Evolutionary conservation across 225 moss, liverwort and hornwort species (phyloP), one percentile per base, ranked within the genome.

Genomic region (Climacium dendroides): DNA sequence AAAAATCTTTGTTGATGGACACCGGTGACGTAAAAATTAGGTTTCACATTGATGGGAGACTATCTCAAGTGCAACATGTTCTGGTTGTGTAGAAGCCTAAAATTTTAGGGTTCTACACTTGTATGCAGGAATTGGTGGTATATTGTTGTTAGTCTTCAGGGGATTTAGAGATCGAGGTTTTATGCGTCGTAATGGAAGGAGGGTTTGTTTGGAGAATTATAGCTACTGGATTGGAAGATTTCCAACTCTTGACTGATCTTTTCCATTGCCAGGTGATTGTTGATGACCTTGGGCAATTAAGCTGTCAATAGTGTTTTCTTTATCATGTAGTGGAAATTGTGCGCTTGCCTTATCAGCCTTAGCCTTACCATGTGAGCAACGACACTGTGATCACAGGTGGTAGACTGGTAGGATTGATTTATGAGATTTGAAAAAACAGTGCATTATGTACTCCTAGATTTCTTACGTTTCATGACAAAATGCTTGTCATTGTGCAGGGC

Each of bases 401-500:
- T 53, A 61, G 65, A 39, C 13, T 69, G 39, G 24, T 69, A 39
- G 67, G 20, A 82, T 28, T 69, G 57, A 52, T 54, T 66, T 32
- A 24, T 39, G 43, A 79, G 53, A 62, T 20, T 60, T 47, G 48
- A 19, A 53, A 54, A 75, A 37, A 39, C 10, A 19, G 23, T 8
- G 24, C 65, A 59, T 25, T 34, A 30, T 28, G 7, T 14, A 24
- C 24, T 63, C 74, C 43, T 84, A 58, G 66, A 59, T 74, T 48
- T 83, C 61, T 54, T 74, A 48, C 6, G 10, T 13, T 74, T 66
- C 63, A 62, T 29, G 39, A 63, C 64, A 39, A 67, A 67, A 80
- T 61, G 58, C 80, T 71, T 89, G 69, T 70, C 77, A n/a, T 83
- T 65, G 82, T 86, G 66, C 87, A 98, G 95, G 90, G 93, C 95